These are phyloP conservation scores for Trichopus zeylanicus DNA, from an alignment of 116 monocot species.

Conservation along the genomic window DNA sequence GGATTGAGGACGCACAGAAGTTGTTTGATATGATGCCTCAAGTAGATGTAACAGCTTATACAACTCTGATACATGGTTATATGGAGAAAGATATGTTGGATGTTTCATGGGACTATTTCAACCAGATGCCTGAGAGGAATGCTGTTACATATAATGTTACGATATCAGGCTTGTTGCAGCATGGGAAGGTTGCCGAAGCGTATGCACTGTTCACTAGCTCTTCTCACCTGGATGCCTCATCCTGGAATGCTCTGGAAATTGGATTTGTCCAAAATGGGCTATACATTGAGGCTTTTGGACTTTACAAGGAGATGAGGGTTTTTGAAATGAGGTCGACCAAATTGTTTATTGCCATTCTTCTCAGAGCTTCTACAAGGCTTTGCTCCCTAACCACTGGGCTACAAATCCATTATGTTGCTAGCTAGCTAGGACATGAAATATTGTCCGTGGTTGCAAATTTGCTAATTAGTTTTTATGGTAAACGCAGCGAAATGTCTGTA, in stretches of 20 bases:
- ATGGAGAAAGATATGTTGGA: constrained; percentile 33
- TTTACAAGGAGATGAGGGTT: constrained; percentile 34
- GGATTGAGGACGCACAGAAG: constrained; percentile 29
- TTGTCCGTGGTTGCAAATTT: constrained; percentile 33
- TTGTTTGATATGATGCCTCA: constrained; percentile 42
- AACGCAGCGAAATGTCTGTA: constrained; percentile 36
- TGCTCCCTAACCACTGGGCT: constrained; percentile 28
- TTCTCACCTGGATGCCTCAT: constrained; percentile 14
- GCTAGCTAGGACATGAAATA: constrained; percentile 30
- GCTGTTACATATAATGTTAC: constrained; percentile 53
- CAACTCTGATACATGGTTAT: constrained; percentile 51
- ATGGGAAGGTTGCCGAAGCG: constrained; percentile 43
- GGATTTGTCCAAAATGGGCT: constrained; percentile 37
- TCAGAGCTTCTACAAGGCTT: constrained; percentile 41
- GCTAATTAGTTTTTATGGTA: constrained; percentile 52
- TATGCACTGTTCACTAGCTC: constrained; percentile 27
- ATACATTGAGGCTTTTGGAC: constrained; percentile 24
- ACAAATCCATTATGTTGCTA: constrained; percentile 27
- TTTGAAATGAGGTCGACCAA: constrained; percentile 28
- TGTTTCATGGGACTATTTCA: constrained; percentile 29
- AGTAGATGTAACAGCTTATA: constrained; percentile 40
- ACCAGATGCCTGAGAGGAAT: constrained; percentile 35
- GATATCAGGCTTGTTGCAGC: constrained; percentile 46
- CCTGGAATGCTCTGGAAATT: constrained; percentile 38
- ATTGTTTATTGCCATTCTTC: constrained; percentile 31